Conservation (phyloP, 495 filamentous ascomycete species). For the Hypomontagnella monticulosa region DNA sequence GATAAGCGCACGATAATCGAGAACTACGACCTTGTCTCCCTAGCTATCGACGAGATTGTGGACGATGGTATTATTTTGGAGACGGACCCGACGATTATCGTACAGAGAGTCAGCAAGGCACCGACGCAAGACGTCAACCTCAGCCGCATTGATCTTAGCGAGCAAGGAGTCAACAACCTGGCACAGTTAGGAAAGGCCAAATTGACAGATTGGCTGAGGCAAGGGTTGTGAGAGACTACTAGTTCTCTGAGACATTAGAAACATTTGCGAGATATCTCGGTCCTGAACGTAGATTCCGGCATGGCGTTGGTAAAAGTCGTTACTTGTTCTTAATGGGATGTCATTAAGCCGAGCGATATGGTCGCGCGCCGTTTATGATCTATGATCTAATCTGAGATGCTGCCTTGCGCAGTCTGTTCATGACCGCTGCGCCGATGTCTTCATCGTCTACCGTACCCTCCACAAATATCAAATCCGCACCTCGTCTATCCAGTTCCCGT, state of each 20-base stretch:
- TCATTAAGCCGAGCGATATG: slow-evolving; percentile 24
- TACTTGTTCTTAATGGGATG: slow-evolving; percentile 40
- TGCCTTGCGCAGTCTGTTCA: slow-evolving; percentile 94
- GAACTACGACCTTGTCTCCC: slow-evolving; percentile 91
- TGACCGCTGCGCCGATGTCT: slow-evolving; percentile 89
- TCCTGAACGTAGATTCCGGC: slow-evolving; percentile 32
- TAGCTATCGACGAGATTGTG: slow-evolving; percentile 94
- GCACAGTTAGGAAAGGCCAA: slow-evolving; percentile 96
- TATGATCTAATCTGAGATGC: slow-evolving; percentile 66
- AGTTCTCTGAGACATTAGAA: slow-evolving; percentile 14
- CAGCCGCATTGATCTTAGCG: slow-evolving; percentile 91
- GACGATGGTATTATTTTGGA: slow-evolving; percentile 98
- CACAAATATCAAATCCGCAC: slow-evolving; percentile 87
- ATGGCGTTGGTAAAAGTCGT: slow-evolving; percentile 46
- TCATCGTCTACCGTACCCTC: slow-evolving; percentile 87
- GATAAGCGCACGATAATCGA: slow-evolving; percentile 98
- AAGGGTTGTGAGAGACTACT: slow-evolving; percentile 63
- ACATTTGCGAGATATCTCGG: slow-evolving; percentile 15
- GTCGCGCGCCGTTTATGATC: slow-evolving; percentile 26
- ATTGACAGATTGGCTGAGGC: slow-evolving; percentile 88
- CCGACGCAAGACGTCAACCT: slow-evolving; percentile 92
- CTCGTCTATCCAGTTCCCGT: slow-evolving; percentile 79
- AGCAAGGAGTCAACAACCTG: slow-evolving; percentile 94
- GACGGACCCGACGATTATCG: slow-evolving; percentile 92
- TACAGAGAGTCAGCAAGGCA: slow-evolving; percentile 87